A percentile compares a stretch with the other conserved stretches of the same genome.
Evolutionary conservation across 1,284 basidiomycete genomes (phyloP).

Genomic region (Mycena sp.): DNA sequence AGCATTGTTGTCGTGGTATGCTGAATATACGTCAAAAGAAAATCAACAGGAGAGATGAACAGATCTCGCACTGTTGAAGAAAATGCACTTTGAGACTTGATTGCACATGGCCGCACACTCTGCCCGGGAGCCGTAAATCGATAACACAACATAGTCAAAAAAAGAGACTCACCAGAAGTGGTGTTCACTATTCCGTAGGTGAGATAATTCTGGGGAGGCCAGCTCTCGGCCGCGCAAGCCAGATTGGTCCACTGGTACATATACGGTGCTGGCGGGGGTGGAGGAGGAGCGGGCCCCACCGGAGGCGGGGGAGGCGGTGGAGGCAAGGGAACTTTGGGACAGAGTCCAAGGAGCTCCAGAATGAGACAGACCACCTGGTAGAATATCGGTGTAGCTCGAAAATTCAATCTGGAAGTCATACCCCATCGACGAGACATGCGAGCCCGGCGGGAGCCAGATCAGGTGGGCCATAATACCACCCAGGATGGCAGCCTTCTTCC

Average conservation of each 20-base stretch:
- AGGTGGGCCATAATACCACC: conserved; percentile 24
- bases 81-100: neutral
- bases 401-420: neutral
- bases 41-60: neutral
- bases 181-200: conserved; percentile 17
- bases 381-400: neutral
- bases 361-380: neutral
- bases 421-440: conserved; percentile 5
- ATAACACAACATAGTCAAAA: neutral
- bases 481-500: conserved; percentile 1
- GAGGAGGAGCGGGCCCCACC: neutral
- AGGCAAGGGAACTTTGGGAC: neutral
- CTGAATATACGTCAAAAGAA: neutral
- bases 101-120: conserved; percentile 26
- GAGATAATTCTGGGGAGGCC: neutral
- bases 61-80: conserved; percentile 11
- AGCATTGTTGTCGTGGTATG: conserved; percentile 24
- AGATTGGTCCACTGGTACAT: neutral
- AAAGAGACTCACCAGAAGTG: neutral
- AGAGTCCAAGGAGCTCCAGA: conserved; percentile 3
- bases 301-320: neutral
- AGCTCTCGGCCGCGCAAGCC: conserved; percentile 14
- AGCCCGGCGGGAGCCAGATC: conserved; percentile 5
- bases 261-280: conserved; percentile 1
- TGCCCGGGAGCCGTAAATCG: neutral